Evolutionary conservation across 768 basidiomycete genomes (phyloP).

Genomic region (Coprinopsis sp.): DNA sequence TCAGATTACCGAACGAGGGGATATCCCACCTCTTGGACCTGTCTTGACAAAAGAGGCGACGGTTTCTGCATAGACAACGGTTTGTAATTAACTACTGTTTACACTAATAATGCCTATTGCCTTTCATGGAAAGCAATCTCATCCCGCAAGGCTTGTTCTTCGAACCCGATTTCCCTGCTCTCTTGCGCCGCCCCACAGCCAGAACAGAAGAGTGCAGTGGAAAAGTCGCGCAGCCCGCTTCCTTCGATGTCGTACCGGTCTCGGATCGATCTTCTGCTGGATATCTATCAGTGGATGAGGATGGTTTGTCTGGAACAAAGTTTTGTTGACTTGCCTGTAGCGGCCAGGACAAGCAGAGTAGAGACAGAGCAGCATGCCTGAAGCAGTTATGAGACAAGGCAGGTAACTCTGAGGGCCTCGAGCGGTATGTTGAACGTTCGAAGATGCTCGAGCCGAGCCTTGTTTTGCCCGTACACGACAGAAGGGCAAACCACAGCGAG

Average conservation of each 20-base stretch:
- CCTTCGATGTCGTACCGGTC: constrained; percentile 33
- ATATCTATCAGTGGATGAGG: constrained; percentile 4
- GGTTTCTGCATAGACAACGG: background rate
- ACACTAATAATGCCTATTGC: background rate
- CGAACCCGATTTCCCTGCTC: constrained; percentile 33
- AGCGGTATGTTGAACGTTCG: constrained; percentile 7
- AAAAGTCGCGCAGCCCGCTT: constrained; percentile 25
- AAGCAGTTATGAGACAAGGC: constrained; percentile 13
- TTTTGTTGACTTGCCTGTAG: constrained; percentile 12
- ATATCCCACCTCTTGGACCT: background rate
- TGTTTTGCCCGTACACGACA: constrained; percentile 15
- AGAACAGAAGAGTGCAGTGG: constrained; percentile 30
- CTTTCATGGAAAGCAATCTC: background rate
- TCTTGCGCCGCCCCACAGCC: constrained; percentile 39
- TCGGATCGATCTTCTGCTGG: constrained; percentile 15
- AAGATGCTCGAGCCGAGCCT: constrained; percentile 15
- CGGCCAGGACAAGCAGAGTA: constrained; percentile 18
- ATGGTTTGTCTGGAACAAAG: background rate
- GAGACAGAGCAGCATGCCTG: constrained; percentile 14
- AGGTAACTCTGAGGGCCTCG: constrained; percentile 6
- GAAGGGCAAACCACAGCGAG: constrained; percentile 16
- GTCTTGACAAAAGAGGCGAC: background rate
- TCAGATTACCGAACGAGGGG: constrained; percentile 11
- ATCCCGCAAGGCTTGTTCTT: constrained; percentile 26
- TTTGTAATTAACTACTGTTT: constrained; percentile 2